Percentiles rank a stretch among this genome's conserved stretches.
Evolutionary conservation across 2,329 filamentous ascomycete genomes (phyloP).

Genomic region (Amylocarpus encephaloides): DNA sequence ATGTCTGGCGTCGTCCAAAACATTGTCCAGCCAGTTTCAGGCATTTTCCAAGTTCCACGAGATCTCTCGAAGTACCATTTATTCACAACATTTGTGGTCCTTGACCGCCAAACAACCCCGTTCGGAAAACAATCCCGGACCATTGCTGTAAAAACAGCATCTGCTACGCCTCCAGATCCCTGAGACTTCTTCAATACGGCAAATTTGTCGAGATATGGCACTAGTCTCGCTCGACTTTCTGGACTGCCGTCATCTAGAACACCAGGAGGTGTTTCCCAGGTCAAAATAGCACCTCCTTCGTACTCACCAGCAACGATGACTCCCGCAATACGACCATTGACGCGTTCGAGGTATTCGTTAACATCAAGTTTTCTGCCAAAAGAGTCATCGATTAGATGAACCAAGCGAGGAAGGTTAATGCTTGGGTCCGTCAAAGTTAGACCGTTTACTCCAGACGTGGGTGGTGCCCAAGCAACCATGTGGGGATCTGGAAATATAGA

Average conservation of each 20-base stretch:
- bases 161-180: constrained; percentile 85
- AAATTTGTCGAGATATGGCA: constrained; percentile 97
- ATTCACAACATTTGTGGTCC: constrained; percentile 67
- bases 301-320: constrained; percentile 95
- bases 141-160: constrained; percentile 96
- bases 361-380: constrained; percentile 82
- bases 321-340: constrained; percentile 75
- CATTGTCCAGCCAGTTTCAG: constrained; percentile 88
- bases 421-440: constrained; percentile 71
- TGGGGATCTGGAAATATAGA: constrained; percentile 72
- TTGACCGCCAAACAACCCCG: constrained; percentile 73
- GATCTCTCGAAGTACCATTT: constrained; percentile 99
- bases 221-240: constrained; percentile 53
- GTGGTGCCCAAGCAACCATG: constrained; percentile 60
- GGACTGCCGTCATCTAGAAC: constrained; percentile 48
- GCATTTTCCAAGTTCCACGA: constrained; percentile 73
- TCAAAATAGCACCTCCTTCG: constrained; percentile 89
- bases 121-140: constrained; percentile 79
- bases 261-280: constrained; percentile 76
- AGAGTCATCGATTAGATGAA: constrained; percentile 87
- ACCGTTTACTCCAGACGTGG: constrained; percentile 49
- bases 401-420: constrained; percentile 76
- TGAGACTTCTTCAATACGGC: constrained; percentile 85
- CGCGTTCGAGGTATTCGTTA: constrained; percentile 72
- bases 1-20: constrained; percentile 84